phyloP scores from a whole-genome alignment of 345 rosid species.

The Excoecaria agallocha region DNA sequence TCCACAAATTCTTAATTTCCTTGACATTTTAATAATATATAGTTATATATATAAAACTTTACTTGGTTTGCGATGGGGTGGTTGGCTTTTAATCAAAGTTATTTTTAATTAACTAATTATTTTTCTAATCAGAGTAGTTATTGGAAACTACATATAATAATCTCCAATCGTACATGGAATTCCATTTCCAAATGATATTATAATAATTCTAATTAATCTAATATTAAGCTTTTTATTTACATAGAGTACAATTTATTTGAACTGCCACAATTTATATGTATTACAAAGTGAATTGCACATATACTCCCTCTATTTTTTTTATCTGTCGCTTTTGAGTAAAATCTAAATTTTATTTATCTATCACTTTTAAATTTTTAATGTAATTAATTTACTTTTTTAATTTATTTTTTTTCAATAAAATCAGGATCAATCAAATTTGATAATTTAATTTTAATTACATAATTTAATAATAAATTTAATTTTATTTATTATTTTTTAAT shows the following conservation, averaged over 20 bases:
- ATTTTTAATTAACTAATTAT: conserved; percentile 14
- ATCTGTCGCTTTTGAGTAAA: too few species aligned
- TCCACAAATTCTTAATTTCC: background rate
- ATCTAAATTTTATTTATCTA: too few species aligned
- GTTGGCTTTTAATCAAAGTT: conserved; percentile 44
- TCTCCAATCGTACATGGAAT: conserved; percentile 49
- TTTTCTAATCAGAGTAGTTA: conserved; percentile 28
- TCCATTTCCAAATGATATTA: conserved; percentile 35
- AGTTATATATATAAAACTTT: conserved; percentile 23
- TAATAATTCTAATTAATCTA: background rate
- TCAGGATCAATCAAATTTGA: too few species aligned
- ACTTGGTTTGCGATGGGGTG: conserved; percentile 39
- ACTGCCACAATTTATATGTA: background rate
- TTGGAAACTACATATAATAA: conserved; percentile 19
- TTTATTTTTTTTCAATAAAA: too few species aligned
- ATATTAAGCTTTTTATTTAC: too few species aligned
- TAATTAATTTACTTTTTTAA: too few species aligned
- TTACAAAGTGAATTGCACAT: background rate
- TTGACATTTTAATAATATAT: background rate
- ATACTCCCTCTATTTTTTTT: too few species aligned
- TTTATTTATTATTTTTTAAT: too few species aligned
- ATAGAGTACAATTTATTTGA: too few species aligned
- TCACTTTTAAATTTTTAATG: too few species aligned
- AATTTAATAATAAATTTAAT: too few species aligned
- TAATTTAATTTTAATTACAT: too few species aligned